Percentiles rank a stretch among this genome's conserved stretches.
phyloP scores from a whole-genome alignment of 352 stramenopile species.

The Globisporangium okanoganense region DNA sequence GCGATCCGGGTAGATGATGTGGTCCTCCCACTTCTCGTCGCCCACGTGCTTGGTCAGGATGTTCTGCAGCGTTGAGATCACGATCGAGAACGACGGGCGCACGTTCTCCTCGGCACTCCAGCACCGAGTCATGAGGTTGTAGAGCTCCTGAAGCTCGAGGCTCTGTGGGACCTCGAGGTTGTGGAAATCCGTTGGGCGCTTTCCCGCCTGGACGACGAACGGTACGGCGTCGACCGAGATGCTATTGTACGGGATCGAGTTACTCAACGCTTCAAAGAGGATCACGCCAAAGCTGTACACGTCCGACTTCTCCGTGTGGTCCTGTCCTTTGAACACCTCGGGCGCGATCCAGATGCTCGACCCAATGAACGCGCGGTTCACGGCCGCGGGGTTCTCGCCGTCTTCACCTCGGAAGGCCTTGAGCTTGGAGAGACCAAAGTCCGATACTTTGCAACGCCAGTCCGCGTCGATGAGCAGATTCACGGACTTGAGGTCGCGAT shows the following conservation, averaged over 20 bases:
- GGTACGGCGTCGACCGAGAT: conserved; percentile 81
- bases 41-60: conserved; percentile 67
- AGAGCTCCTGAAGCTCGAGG: conserved; percentile 60
- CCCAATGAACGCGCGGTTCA: conserved; percentile 64
- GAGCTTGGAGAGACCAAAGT: conserved; percentile 87
- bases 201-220: conserved; percentile 75
- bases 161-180: conserved; percentile 42
- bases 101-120: conserved; percentile 66
- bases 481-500: conserved; percentile 88
- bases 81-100: conserved; percentile 78
- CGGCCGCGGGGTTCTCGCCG: conserved; percentile 28
- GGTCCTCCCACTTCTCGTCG: conserved; percentile 79
- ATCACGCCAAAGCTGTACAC: conserved; percentile 89
- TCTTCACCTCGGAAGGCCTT: conserved; percentile 68
- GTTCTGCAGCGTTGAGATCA: conserved; percentile 72
- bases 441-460: conserved; percentile 88
- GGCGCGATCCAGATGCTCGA: conserved; percentile 90
- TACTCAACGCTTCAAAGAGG: conserved; percentile 67
- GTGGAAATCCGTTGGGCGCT: conserved; percentile 75
- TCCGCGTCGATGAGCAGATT: conserved; percentile 88
- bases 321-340: conserved; percentile 85
- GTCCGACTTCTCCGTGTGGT: conserved; percentile 86
- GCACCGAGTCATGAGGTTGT: conserved; percentile 70
- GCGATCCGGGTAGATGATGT: conserved; percentile 78
- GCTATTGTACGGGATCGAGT: conserved; percentile 62